Conservation (phyloP, 257 asterid genomes). For the Penstemon barbatus region DNA sequence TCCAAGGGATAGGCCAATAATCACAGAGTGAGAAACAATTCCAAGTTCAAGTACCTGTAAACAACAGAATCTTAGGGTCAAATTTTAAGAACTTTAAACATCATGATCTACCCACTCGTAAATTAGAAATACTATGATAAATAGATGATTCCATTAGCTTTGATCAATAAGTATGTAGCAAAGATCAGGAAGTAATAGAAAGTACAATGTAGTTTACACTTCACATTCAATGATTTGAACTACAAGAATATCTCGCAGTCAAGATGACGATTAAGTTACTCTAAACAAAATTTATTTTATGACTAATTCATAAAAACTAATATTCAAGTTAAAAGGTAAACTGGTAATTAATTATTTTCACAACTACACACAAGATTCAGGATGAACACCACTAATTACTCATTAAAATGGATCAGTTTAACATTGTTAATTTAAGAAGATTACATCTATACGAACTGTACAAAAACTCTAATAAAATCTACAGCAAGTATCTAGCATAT, state of each 20-base stretch:
- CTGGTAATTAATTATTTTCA: no score
- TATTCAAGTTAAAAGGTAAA: not conserved
- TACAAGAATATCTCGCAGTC: not conserved
- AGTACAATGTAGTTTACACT: not conserved
- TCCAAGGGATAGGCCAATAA: conserved; percentile 88
- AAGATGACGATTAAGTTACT: not conserved
- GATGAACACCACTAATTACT: not conserved
- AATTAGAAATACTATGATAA: not conserved
- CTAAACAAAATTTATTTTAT: not conserved
- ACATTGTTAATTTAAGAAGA: not conserved
- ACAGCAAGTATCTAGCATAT: not conserved
- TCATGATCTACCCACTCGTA: not conserved
- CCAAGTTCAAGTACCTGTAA: conserved; percentile 87
- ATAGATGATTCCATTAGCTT: not conserved
- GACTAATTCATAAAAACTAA: not conserved
- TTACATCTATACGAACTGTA: not conserved
- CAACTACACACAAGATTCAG: not conserved
- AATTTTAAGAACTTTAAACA: not conserved
- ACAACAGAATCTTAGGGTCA: not conserved
- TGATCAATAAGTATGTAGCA: not conserved
- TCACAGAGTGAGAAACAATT: conserved; percentile 88
- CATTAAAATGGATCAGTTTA: not conserved
- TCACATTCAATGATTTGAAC: not conserved
- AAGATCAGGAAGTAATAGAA: conserved; percentile 1
- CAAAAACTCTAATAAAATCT: not conserved